Evolutionary conservation across 2,329 filamentous ascomycete species (phyloP).

Genomic region (Periconia digitata): DNA sequence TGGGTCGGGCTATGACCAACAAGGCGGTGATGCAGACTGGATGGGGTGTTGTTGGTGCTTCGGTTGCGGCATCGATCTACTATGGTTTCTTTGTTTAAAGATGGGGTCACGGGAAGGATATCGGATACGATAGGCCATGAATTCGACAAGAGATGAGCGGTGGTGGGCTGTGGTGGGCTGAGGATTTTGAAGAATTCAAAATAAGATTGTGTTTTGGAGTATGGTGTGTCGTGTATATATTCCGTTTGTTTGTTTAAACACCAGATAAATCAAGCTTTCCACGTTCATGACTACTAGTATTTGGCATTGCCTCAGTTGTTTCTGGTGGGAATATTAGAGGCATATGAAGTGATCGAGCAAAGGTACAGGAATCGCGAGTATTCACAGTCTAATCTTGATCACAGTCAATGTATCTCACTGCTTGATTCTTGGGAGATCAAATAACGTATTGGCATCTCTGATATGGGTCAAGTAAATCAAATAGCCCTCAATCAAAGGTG

Average conservation of each 20-base stretch:
- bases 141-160: neutral
- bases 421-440: too few species aligned
- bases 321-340: too few species aligned
- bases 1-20: conserved; percentile 63
- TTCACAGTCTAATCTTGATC: too few species aligned
- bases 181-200: neutral
- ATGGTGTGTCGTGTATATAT: neutral
- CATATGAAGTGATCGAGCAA: too few species aligned
- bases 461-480: too few species aligned
- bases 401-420: too few species aligned
- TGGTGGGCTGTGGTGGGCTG: too few species aligned
- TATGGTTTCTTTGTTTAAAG: conserved; percentile 28
- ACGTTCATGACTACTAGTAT: too few species aligned
- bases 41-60: conserved; percentile 63
- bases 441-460: too few species aligned
- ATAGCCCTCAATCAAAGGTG: too few species aligned
- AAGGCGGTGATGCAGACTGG: conserved; percentile 65
- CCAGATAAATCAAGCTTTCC: neutral
- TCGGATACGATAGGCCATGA: neutral
- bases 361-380: too few species aligned
- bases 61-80: conserved; percentile 43
- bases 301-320: too few species aligned
- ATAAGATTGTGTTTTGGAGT: neutral
- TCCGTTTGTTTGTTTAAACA: conserved; percentile 1
- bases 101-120: neutral